phyloP scores from a whole-genome alignment of 1,284 basidiomycete species.

The Cystobasidium pallidum region DNA sequence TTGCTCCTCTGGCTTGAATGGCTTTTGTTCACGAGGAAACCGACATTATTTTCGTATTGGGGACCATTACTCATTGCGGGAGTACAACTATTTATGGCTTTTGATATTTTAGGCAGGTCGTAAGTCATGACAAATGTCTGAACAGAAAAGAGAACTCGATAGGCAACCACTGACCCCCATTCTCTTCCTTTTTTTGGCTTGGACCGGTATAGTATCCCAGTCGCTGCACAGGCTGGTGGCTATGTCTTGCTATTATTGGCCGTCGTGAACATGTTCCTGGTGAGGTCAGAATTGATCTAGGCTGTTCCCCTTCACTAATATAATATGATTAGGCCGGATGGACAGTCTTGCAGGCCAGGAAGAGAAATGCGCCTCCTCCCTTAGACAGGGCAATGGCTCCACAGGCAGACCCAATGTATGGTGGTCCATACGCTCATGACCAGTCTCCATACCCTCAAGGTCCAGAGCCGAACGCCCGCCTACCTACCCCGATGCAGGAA shows the following conservation, averaged over 20 bases:
- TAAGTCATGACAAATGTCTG: slow-evolving; percentile 2
- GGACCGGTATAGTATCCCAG: background rate
- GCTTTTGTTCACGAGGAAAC: slow-evolving; percentile 14
- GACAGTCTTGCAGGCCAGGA: slow-evolving; percentile 25
- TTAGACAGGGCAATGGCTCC: background rate
- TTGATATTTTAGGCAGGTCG: slow-evolving; percentile 32
- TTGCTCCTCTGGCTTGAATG: slow-evolving; percentile 28
- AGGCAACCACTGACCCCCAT: background rate
- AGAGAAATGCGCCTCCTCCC: background rate
- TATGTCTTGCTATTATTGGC: slow-evolving; percentile 35
- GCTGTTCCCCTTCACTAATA: background rate
- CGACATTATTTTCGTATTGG: slow-evolving; percentile 10
- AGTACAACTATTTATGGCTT: slow-evolving; percentile 32
- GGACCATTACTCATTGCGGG: slow-evolving; percentile 18
- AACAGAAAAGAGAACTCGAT: background rate
- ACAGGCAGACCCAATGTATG: background rate
- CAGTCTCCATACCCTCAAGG: background rate
- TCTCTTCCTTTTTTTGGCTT: background rate
- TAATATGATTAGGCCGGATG: slow-evolving; percentile 16
- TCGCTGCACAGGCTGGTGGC: background rate
- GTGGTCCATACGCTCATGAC: background rate
- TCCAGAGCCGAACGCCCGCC: background rate
- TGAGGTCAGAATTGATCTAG: background rate
- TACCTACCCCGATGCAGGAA: background rate
- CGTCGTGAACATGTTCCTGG: slow-evolving; percentile 22